A percentile compares a stretch with the other conserved stretches of the same genome.
These are phyloP conservation scores for Yamadazyma membranifaciens DNA, from an alignment of 1,139 yeast genomes.

Conservation along the genomic window DNA sequence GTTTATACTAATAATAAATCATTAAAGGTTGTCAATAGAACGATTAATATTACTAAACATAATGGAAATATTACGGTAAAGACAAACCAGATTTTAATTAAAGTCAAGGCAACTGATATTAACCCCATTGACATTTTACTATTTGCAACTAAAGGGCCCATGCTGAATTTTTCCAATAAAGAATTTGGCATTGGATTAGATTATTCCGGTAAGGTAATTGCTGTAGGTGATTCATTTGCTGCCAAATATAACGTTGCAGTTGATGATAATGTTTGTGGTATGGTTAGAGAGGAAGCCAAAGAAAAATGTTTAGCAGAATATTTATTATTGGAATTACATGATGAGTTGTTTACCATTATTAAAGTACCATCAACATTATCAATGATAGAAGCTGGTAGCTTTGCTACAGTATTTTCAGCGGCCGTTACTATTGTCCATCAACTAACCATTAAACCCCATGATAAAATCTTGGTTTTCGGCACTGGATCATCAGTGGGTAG, in stretches of 20 bases:
- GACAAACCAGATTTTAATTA: constrained; percentile 48
- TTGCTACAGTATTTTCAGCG: constrained; percentile 57
- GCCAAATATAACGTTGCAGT: constrained; percentile 28
- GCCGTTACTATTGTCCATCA: constrained; percentile 27
- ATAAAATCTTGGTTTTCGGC: constrained; percentile 59
- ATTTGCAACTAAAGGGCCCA: constrained; percentile 23
- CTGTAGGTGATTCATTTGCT: constrained; percentile 49
- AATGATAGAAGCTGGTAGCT: constrained; percentile 55
- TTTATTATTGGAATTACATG: neutral
- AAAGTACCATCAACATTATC: constrained; percentile 44
- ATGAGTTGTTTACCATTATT: neutral
- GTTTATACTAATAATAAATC: neutral
- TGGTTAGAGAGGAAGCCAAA: constrained; percentile 31
- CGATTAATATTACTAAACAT: neutral
- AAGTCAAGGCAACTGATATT: constrained; percentile 56
- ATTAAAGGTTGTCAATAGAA: neutral
- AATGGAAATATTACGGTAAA: constrained; percentile 31
- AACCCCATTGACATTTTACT: constrained; percentile 69
- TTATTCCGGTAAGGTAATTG: constrained; percentile 60
- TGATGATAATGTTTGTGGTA: constrained; percentile 69
- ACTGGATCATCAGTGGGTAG: constrained; percentile 76
- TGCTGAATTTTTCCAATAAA: neutral
- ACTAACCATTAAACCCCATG: constrained; percentile 7
- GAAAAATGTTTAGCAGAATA: constrained; percentile 27
- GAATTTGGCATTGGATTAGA: constrained; percentile 62